phyloP scores from a whole-genome alignment of 192 early-diverging fungal species.

The Spizellomyces punctatus region DNA sequence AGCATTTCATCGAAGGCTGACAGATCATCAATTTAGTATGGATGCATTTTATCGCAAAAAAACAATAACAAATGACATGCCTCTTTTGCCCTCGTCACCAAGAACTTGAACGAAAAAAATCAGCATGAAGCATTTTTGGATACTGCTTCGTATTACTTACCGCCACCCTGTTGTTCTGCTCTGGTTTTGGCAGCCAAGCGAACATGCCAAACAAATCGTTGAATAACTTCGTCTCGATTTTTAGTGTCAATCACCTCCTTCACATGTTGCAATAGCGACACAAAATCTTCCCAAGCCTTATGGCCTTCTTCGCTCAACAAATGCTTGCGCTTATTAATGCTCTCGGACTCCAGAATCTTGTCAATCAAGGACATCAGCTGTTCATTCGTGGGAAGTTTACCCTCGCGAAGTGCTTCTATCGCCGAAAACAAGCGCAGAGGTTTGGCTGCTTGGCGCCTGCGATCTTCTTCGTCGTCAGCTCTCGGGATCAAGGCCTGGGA shows the following conservation, averaged over 20 bases:
- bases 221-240: constrained; percentile 43
- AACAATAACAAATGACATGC: neutral
- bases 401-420: constrained; percentile 33
- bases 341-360: constrained; percentile 9
- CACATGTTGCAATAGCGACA: constrained; percentile 13
- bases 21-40: neutral
- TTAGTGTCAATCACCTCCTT: constrained; percentile 37
- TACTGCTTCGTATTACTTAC: too few species aligned
- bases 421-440: constrained; percentile 19
- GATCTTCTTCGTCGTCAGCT: too few species aligned
- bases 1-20: constrained; percentile 7
- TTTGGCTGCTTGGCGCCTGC: neutral
- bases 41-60: neutral
- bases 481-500: too few species aligned
- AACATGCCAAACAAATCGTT: constrained; percentile 34
- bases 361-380: constrained; percentile 35
- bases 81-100: neutral
- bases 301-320: constrained; percentile 8
- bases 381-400: constrained; percentile 48
- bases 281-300: constrained; percentile 27
- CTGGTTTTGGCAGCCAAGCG: constrained; percentile 17
- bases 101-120: too few species aligned
- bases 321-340: neutral
- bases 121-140: too few species aligned
- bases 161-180: neutral